Evolutionary conservation across 208 protist genomes (phyloP), one percentile per base, ranked within the genome.

Genomic region (Chromosphaera perkinsii): DNA sequence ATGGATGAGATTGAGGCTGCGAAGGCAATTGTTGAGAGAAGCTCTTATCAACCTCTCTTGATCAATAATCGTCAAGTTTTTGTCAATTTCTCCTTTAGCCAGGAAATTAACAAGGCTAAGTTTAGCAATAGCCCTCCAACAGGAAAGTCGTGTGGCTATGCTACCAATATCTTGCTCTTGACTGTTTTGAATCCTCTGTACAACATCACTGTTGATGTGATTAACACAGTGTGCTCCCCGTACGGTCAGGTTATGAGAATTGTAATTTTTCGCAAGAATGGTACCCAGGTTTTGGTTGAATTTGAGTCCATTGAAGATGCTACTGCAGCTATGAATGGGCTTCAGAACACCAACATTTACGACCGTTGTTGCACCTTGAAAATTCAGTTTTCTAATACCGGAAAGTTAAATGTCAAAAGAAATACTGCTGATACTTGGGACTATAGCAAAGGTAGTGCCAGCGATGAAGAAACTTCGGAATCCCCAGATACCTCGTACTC

Each of bases 101-200:
- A 58, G 29, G 51, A 58, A 39, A 58, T 58, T 27, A 31, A 32
- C 40, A 45, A 45, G 40, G 40, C 9, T 17, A 45, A 45, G 40
- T 9, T n/a, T 17, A 45, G 40, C 17, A 45, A 9, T 45, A n/a
- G 17, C 40, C 40, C 9, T 9, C 40, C 12, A n/a, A 45, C 9
- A n/a, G 40, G 40, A 45, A 45, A 17, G 17, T 17, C 40, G 4
- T 17, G 17, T 7, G 45, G 45, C 7, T 5, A 20, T 24, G 45
- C 59, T 27, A 65, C 59, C 10, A 10, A 27, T 33, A 51, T 56
- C 20, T 31, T 67, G 10, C 32, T 54, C 12, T 26, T 67, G 4
- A 56, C 36, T n/a, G 31, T 67, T 7, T 14, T 67, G 22, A 67
- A 67, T 31, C 24, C 42, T 12, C 10, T 51, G 9, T 67, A 67